Evolutionary conservation across 1,284 basidiomycete genomes (phyloP), one percentile per base, ranked within the genome.

Genomic region (Pseudozyma sp.): DNA sequence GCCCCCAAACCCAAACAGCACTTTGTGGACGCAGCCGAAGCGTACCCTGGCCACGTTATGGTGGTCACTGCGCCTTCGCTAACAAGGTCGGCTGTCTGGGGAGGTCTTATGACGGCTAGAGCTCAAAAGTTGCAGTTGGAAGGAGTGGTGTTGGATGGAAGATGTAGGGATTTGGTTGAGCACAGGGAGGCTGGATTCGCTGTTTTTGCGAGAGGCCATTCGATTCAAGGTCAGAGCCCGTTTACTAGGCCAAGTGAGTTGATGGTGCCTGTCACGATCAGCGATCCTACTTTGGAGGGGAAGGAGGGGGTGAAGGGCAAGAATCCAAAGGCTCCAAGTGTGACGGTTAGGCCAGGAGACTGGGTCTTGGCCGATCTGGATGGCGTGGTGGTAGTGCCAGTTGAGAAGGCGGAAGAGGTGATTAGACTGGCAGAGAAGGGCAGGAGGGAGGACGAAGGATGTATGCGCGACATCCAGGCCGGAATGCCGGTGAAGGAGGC

Each of bases 71-170:
- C 90, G 8, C 95, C 95, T 39, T 87, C 88, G 78, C 87, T 93
- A 93, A 83, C 75, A 49, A 92, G 92, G 83, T 94, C 92, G 73
- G 93, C 93, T 1, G 91, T 93, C 0, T 95, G 94, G 92, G 94
- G 94, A 9, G 94, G 94, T 3, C 88, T 96, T 38, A 94, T 96
- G 92, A 91, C 92, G 1, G 91, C 92, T 0, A 91, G 93, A 16
- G 93, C 94, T 0, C 89, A 90, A 79, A 87, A 89, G 13, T 89
- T 90, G 45, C 89, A 88, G 21, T 90, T 90, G 5, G 86, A 88
- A 16, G 94, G 92, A 7, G 92, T 93, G 39, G 87, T 96, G 52
- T 91, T 96, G 59, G 86, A 87, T 52, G 94, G 94, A 1, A 89
- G 92, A 12, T 93, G 92, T 86, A 89, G 94, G 71, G 94, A 96